phyloP scores from a whole-genome alignment of 2,329 filamentous ascomycete genomes.

The Eutypella sp. region DNA sequence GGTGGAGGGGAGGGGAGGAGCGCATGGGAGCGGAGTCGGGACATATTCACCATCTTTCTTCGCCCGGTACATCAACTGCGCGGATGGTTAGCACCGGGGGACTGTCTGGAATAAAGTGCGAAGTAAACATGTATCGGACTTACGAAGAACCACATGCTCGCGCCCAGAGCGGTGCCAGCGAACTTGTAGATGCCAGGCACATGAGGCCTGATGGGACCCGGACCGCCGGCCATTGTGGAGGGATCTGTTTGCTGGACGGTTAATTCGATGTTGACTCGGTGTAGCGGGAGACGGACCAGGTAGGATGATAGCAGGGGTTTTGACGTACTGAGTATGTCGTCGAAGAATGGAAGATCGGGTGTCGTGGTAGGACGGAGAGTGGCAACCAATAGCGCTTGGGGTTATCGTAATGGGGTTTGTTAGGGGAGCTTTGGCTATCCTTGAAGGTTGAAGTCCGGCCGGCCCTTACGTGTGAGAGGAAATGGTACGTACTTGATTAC shows the following conservation, averaged over 20 bases:
- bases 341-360: neutral
- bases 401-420: neutral
- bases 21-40: no score
- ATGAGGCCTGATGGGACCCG: slow-evolving; percentile 34
- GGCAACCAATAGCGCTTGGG: neutral
- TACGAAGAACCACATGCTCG: slow-evolving; percentile 99
- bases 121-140: slow-evolving; percentile 28
- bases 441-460: no score
- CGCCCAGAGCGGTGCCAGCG: slow-evolving; percentile 79
- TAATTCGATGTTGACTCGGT: no score
- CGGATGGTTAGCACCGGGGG: slow-evolving; percentile 9
- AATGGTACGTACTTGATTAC: no score
- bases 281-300: no score
- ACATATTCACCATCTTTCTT: slow-evolving; percentile 78
- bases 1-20: neutral
- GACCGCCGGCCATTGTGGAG: slow-evolving; percentile 30
- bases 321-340: no score
- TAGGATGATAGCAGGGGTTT: no score
- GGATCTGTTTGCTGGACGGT: slow-evolving; percentile 9
- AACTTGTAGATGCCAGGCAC: slow-evolving; percentile 69
- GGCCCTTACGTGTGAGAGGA: no score
- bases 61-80: slow-evolving; percentile 87
- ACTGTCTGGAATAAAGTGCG: slow-evolving; percentile 2
- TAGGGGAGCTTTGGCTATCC: no score
- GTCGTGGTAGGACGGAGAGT: neutral